Evolutionary conservation across 129 eudicot species (phyloP), one percentile per base, ranked within the genome.

Genomic region (Scalesia atractyloides): DNA sequence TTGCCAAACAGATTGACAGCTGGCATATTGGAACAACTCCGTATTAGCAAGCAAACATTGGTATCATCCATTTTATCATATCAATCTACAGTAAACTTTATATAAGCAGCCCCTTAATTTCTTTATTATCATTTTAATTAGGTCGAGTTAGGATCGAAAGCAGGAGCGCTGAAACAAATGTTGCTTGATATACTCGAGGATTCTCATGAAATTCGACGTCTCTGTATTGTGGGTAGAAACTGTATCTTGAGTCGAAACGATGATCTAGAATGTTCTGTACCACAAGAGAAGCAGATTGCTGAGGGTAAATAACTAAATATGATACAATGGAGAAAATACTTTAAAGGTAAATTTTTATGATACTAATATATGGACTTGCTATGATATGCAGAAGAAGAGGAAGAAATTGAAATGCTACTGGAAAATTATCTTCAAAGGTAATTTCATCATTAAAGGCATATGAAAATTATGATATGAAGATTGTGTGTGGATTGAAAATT

Each of bases 371-470:
- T 56, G 54, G 60, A 22, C 4, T 66, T 49, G n/a, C 50, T 53
- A n/a, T 63, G 26, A 61, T 58, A 68, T 76, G 78, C 96, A 95
- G 99, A 95, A 76, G 97, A 95, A 78, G 99, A 95, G 86, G 97
- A 95, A 83, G 99, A 95, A 81, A 95, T 95, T 37, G 99, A 95
- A 85, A 95, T 95, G 99, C 97, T 95, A 50, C 70, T 95, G 70
- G 99, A 95, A 84, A 95, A 95, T 63, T 95, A 88, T 83, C 99
- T 95, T 46, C 97, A 90, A 70, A 86, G 99, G 99, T 92, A 64
- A 56, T 79, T 61, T 39, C 58, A 22, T 52, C 48, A 50, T 70
- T 56, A 30, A 39, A 64, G 72, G 78, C 68, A 17, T 44, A 61
- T 52, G 60, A 57, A 66, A 53, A 20, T 14, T 11, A 51, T 24